Conservation (phyloP, 2,329 filamentous ascomycete genomes). For the Immersiporthe knoxdaviesiana region DNA sequence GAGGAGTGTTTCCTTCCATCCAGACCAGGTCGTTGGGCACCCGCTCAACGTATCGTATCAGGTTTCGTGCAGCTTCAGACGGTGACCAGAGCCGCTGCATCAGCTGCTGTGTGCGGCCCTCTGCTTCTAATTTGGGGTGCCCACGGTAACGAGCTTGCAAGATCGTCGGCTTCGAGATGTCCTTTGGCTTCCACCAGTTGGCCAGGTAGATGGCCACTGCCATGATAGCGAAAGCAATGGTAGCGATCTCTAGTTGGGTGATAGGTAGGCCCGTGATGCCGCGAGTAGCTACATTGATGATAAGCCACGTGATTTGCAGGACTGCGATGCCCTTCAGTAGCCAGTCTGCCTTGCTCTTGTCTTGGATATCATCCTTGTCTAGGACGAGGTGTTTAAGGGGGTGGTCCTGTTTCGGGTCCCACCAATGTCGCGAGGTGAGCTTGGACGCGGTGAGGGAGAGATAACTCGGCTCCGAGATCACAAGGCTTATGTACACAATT, state of each 20-base stretch:
- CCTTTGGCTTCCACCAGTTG: not conserved
- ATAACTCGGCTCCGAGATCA: no score
- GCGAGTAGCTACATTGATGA: not conserved
- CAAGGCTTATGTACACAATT: no score
- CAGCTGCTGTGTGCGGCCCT: not conserved
- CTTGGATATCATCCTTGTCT: not conserved
- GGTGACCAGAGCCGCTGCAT: not conserved
- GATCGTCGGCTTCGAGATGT: not conserved
- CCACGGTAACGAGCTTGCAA: not conserved
- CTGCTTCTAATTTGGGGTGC: rapidly evolving
- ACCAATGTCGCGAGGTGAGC: no score
- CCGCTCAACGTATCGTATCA: no score
- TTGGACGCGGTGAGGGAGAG: no score
- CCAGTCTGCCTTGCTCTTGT: not conserved
- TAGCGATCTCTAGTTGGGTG: not conserved
- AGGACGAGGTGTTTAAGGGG: not conserved
- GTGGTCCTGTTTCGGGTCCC: not conserved
- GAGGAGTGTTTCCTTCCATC: not conserved
- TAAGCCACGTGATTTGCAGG: not conserved
- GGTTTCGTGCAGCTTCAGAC: not conserved
- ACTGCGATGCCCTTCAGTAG: not conserved
- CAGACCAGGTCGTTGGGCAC: not conserved
- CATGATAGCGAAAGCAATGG: not conserved
- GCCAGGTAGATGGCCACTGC: not conserved
- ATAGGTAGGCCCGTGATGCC: not conserved